Conservation (phyloP, 106 monocot species). For the Narthecium ossifragum region DNA sequence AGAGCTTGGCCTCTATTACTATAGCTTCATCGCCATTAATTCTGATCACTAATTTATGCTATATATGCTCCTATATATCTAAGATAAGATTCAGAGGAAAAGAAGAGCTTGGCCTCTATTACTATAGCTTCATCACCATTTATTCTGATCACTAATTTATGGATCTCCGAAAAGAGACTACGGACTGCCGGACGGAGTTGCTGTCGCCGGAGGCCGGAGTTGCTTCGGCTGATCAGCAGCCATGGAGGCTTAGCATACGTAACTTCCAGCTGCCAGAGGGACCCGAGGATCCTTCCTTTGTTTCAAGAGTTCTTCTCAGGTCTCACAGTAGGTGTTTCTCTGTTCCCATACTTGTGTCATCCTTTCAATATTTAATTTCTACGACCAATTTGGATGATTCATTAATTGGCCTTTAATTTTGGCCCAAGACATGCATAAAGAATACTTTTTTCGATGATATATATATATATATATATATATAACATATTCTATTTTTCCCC, state of each 20-base stretch:
- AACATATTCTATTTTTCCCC: too few species aligned
- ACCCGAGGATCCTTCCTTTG: neutral
- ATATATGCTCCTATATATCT: neutral
- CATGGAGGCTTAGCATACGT: neutral
- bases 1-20: neutral
- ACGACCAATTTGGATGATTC: too few species aligned
- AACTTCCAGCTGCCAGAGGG: neutral
- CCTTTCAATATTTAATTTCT: too few species aligned
- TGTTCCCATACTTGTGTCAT: neutral
- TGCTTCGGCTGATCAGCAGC: neutral
- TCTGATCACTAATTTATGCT: neutral
- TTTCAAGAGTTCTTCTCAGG: neutral
- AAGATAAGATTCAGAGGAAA: neutral
- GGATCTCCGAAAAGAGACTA: constrained; percentile 20
- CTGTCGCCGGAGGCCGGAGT: constrained; percentile 19
- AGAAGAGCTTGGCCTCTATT: neutral
- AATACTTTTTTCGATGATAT: too few species aligned
- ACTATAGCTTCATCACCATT: too few species aligned
- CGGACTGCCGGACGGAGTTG: constrained; percentile 23
- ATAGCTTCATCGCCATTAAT: neutral
- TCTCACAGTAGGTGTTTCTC: neutral
- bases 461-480: too few species aligned
- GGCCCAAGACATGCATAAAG: too few species aligned
- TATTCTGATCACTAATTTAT: neutral
- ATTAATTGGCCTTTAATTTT: too few species aligned